A percentile compares a stretch with the other conserved stretches of the same genome.
These are phyloP conservation scores for Phaffia tasmanica DNA, from an alignment of 768 basidiomycete species.

Conservation along the genomic window DNA sequence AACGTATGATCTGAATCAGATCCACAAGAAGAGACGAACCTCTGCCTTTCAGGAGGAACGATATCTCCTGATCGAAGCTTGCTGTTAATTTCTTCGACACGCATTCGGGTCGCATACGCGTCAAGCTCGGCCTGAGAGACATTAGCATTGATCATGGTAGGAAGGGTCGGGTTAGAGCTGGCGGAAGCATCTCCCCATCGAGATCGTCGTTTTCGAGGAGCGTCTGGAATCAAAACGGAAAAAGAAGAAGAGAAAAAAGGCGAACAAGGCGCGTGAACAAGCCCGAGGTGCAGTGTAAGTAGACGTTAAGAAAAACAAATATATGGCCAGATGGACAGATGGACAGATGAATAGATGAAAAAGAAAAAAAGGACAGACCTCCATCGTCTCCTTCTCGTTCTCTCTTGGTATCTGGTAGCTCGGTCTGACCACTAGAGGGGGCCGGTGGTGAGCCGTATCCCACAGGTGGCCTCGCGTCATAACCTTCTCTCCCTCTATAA, in stretches of 20 bases:
- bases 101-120: slow-evolving; percentile 90
- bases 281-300: neutral
- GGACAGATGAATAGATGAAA: neutral
- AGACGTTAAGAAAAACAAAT: neutral
- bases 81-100: slow-evolving; percentile 93
- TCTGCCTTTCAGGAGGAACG: slow-evolving; percentile 86
- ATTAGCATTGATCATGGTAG: slow-evolving; percentile 68
- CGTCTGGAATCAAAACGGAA: slow-evolving; percentile 46
- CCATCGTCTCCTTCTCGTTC: neutral
- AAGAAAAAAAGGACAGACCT: neutral
- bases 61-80: slow-evolving; percentile 89
- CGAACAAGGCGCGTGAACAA: neutral
- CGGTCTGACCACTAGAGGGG: no score
- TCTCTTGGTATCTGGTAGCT: neutral
- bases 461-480: no score
- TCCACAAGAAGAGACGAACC: slow-evolving; percentile 42
- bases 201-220: slow-evolving; percentile 85
- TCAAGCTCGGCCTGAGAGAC: slow-evolving; percentile 93
- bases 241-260: slow-evolving; percentile 32
- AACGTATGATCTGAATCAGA: neutral
- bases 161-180: slow-evolving; percentile 72
- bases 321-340: slow-evolving; percentile 1
- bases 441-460: no score
- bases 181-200: slow-evolving; percentile 85
- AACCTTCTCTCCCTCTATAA: no score